These are phyloP conservation scores for Ustilago xerochloae DNA, from an alignment of 1,284 basidiomycete species.

Conservation along the genomic window DNA sequence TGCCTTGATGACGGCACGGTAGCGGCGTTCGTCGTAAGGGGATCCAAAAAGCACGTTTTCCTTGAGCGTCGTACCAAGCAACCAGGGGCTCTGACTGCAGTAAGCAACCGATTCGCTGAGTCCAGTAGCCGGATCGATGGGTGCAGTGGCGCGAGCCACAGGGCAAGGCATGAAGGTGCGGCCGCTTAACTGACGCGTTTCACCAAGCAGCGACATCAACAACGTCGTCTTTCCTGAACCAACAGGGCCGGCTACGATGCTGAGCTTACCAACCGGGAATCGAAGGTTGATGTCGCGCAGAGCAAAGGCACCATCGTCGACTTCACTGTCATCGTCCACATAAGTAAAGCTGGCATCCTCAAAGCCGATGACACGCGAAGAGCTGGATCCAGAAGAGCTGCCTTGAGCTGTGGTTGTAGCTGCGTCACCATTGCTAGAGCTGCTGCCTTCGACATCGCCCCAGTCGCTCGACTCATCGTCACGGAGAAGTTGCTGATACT, in stretches of 20 bases:
- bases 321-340: slow-evolving; percentile 56
- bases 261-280: slow-evolving; percentile 74
- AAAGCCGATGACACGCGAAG: slow-evolving; percentile 70
- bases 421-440: neutral
- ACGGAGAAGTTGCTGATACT: slow-evolving; percentile 71
- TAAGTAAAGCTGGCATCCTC: slow-evolving; percentile 70
- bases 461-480: slow-evolving; percentile 58
- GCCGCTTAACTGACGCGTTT: slow-evolving; percentile 71
- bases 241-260: slow-evolving; percentile 75
- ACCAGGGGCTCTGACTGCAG: slow-evolving; percentile 92
- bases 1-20: slow-evolving; percentile 81
- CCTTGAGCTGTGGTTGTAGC: neutral
- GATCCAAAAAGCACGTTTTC: slow-evolving; percentile 93
- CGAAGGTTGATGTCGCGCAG: slow-evolving; percentile 73
- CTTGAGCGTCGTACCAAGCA: slow-evolving; percentile 91
- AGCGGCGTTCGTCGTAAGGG: slow-evolving; percentile 81
- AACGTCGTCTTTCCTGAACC: slow-evolving; percentile 71
- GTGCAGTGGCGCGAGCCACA: slow-evolving; percentile 66
- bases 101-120: slow-evolving; percentile 83
- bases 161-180: slow-evolving; percentile 72
- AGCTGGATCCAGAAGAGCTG: neutral
- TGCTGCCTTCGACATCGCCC: slow-evolving; percentile 55
- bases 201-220: slow-evolving; percentile 74
- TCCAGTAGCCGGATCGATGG: slow-evolving; percentile 72
- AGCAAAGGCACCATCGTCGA: slow-evolving; percentile 67